Evolutionary conservation across 495 filamentous ascomycete genomes (phyloP), one percentile per base, ranked within the genome.

Genomic region (Daldinia loculata): DNA sequence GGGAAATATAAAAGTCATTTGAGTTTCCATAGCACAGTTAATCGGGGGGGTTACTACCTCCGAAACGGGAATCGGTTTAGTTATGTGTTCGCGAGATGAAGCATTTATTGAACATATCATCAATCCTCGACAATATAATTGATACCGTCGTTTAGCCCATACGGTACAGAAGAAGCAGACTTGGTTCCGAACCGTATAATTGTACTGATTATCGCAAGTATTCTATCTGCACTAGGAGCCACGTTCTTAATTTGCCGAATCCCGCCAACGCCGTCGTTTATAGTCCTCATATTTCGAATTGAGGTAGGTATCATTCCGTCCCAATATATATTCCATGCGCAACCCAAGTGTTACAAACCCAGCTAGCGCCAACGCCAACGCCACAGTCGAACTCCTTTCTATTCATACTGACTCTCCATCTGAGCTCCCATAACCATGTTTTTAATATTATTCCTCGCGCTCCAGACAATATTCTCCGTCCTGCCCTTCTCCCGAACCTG

Each of bases 391-490:
- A 48, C 41, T 4, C 41, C n/a, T 11, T 48, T 34, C 50, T 9
- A 70, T 36, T 74, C 69, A 27, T 60, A 75, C 14, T 72, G 67
- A 24, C 63, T 62, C 43, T 77, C 75, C 62, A 74, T 68, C 19
- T 41, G 29, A 15, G 63, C 45, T 8, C 70, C 66, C 26, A 66
- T 61, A 38, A 75, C 64, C 57, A 76, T 61, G 30, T 77, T 72
- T 51, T 30, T 62, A 36, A 74, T 62, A 19, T 87, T 87, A 67
- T 84, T 74, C 76, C 85, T 80, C 24, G 81, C 81, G 70, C 84
- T 87, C 63, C 81, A 84, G 56, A 83, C 76, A 11, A 87, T 77
- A 61, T 84, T 83, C 61, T 82, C 76, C 14, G 83, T 83, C 64
- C 62, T 77, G 4, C 75, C 80, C 55, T 78, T 82, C 67, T 75